Evolutionary conservation across 2,329 filamentous ascomycete genomes (phyloP).

Genomic region (Penicillium sp.): DNA sequence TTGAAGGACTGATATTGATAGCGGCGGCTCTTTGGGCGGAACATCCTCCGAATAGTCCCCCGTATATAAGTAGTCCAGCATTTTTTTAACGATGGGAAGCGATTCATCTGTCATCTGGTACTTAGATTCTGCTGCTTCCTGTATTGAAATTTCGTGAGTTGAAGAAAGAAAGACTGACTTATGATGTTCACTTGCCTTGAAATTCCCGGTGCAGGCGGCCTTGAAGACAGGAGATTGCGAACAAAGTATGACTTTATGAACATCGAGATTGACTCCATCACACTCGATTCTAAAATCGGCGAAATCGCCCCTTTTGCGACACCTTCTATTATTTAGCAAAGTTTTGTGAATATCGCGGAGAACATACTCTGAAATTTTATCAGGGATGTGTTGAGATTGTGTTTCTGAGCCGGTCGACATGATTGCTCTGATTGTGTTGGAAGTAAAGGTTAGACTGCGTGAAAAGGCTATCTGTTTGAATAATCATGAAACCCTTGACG

Average conservation of each 20-base stretch:
- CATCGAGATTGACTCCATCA: not conserved
- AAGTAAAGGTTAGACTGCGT: no score
- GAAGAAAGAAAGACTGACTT: not conserved
- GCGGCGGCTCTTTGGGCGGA: not conserved
- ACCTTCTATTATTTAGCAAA: not conserved
- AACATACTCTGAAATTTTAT: not conserved
- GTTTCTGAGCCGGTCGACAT: not conserved
- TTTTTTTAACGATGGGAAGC: not conserved
- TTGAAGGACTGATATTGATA: not conserved
- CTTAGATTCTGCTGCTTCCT: not conserved
- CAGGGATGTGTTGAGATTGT: not conserved
- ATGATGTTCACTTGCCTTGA: not conserved
- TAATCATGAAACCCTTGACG: no score
- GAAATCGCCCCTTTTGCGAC: not conserved
- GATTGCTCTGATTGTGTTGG: no score
- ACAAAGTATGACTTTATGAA: constrained; percentile 7
- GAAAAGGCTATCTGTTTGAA: no score
- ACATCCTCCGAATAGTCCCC: constrained; percentile 5
- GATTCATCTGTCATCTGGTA: constrained; percentile 3
- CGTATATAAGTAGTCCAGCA: constrained; percentile 4
- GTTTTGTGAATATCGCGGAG: not conserved
- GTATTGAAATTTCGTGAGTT: not conserved
- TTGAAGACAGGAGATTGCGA: constrained; percentile 4
- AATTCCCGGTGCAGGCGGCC: constrained; percentile 2
- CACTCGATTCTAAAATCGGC: not conserved